Conservation (phyloP, 106 monocot species). For the Allium fistulosum region DNA sequence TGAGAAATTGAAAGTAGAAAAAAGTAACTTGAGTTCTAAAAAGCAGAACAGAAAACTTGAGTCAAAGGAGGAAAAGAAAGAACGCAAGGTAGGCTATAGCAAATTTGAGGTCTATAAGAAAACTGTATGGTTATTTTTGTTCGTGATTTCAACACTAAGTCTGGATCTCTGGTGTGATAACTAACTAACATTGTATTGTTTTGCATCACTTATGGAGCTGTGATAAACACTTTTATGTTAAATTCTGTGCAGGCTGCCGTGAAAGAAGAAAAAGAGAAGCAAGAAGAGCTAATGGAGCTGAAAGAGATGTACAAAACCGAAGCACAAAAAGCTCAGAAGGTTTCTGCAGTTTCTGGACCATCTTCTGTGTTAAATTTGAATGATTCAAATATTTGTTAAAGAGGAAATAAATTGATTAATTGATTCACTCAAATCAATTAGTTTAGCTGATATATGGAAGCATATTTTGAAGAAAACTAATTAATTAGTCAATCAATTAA, state of each 20-base stretch:
- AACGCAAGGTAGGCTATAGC: conserved; percentile 12
- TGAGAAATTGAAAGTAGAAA: conserved; percentile 41
- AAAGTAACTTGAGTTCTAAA: conserved; percentile 1
- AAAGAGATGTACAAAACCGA: conserved; percentile 75
- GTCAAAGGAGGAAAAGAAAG: conserved; percentile 95
- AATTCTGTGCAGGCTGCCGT: conserved; percentile 43
- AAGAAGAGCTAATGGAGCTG: conserved; percentile 58
- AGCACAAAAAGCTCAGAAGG: conserved; percentile 72
- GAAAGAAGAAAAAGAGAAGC: conserved; percentile 85
- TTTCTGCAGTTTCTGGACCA: conserved; percentile 73
- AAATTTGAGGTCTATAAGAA: too few relatives aligned
- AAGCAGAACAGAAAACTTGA: conserved; percentile 39
- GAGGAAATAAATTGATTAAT: too few relatives aligned
- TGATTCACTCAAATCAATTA: too few relatives aligned
- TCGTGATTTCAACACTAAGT: background rate
- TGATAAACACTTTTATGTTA: background rate
- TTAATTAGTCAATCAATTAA: too few relatives aligned
- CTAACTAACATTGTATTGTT: background rate
- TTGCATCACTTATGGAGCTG: background rate
- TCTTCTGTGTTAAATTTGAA: too few relatives aligned
- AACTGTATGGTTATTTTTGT: too few relatives aligned
- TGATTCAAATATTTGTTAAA: too few relatives aligned
- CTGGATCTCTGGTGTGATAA: background rate
- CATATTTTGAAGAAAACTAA: too few relatives aligned
- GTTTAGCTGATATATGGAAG: too few relatives aligned